Conservation (phyloP, 108 stramenopile genomes). For the Seminavis robusta region DNA sequence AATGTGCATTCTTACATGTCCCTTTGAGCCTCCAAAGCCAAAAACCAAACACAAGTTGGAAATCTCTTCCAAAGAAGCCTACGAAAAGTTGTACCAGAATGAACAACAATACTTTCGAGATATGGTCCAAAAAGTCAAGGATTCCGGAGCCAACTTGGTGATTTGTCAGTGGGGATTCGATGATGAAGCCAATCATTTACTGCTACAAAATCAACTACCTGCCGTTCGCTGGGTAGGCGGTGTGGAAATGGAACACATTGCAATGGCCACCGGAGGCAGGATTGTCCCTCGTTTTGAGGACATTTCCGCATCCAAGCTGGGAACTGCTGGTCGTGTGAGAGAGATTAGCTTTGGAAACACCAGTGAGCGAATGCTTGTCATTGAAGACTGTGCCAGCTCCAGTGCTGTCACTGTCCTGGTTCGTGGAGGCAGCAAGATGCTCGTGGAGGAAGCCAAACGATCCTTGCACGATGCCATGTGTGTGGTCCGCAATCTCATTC, state of each 20-base stretch:
- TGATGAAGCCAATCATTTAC: constrained; percentile 97
- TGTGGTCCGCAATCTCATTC: constrained; percentile 97
- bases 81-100: constrained; percentile 89
- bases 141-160: constrained; percentile 93
- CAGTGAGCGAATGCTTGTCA: constrained; percentile 93
- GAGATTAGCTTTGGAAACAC: constrained; percentile 97
- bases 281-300: constrained; percentile 97
- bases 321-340: constrained; percentile 86
- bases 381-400: constrained; percentile 95
- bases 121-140: constrained; percentile 98
- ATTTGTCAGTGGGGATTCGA: constrained; percentile 99
- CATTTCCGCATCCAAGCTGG: constrained; percentile 93
- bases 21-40: constrained; percentile 99
- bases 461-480: constrained; percentile 99
- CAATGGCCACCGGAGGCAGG: constrained; percentile 99
- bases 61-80: constrained; percentile 94
- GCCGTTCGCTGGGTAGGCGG: constrained; percentile 98
- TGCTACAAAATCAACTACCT: constrained; percentile 90
- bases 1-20: constrained; percentile 96
- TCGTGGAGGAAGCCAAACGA: constrained; percentile 99
- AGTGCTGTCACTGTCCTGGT: constrained; percentile 97
- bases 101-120: constrained; percentile 97
- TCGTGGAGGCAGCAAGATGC: constrained; percentile 98
- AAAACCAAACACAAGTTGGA: constrained; percentile 99
- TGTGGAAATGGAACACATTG: constrained; percentile 99